Conservation (phyloP, 257 asterid species). For the Lycium barbarum region DNA sequence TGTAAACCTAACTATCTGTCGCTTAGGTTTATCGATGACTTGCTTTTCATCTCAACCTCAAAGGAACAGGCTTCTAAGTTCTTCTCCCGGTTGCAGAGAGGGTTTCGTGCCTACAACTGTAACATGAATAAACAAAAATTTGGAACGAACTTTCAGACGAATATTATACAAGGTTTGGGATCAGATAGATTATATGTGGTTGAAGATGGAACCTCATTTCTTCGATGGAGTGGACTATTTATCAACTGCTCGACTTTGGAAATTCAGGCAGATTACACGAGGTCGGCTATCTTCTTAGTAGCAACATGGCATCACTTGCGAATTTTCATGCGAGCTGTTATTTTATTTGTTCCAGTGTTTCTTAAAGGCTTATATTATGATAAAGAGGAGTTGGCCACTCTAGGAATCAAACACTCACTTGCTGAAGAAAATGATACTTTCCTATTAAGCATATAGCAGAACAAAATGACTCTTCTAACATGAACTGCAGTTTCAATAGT, state of each 20-base stretch:
- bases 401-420: background rate
- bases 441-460: background rate
- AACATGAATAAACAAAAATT: conserved; percentile 78
- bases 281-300: conserved; percentile 47
- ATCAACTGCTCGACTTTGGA: conserved; percentile 79
- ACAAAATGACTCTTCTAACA: background rate
- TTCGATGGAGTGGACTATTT: conserved; percentile 91
- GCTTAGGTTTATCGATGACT: conserved; percentile 85
- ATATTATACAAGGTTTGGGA: conserved; percentile 35
- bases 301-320: background rate
- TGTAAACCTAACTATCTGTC: conserved; percentile 57
- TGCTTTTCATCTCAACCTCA: conserved; percentile 81
- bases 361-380: background rate
- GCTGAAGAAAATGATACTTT: background rate
- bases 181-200: conserved; percentile 62
- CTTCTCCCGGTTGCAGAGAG: conserved; percentile 70
- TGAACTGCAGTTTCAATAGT: background rate
- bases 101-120: conserved; percentile 79
- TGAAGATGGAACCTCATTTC: conserved; percentile 76
- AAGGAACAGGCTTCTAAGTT: conserved; percentile 77
- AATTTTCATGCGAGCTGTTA: background rate
- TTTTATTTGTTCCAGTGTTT: conserved; percentile 17
- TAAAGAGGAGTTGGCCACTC: background rate
- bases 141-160: conserved; percentile 66
- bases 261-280: conserved; percentile 93